phyloP scores from a whole-genome alignment of 2,329 filamentous ascomycete genomes.

The Neophaeococcomyces aloes region DNA sequence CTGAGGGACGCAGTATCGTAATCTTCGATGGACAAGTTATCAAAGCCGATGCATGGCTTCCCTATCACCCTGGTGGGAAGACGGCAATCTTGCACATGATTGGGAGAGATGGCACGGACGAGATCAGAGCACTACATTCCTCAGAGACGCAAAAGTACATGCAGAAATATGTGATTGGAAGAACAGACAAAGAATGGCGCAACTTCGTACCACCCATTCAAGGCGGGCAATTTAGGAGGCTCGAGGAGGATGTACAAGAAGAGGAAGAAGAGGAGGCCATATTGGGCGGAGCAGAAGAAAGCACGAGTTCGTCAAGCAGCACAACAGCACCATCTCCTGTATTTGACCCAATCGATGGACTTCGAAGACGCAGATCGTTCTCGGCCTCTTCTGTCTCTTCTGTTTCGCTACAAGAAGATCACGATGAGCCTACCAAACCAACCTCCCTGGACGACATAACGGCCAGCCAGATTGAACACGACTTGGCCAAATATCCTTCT shows the following conservation, averaged over 20 bases:
- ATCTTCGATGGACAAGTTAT: conserved; percentile 73
- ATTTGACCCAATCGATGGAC: conserved; percentile 48
- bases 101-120: conserved; percentile 85
- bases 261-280: conserved; percentile 22
- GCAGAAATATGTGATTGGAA: conserved; percentile 72
- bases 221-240: conserved; percentile 60
- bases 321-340: conserved; percentile 53
- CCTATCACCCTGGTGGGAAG: conserved; percentile 83
- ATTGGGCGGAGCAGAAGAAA: not conserved
- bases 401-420: conserved; percentile 31
- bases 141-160: conserved; percentile 63
- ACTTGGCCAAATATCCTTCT: conserved; percentile 57
- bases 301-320: conserved; percentile 17
- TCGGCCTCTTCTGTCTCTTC: conserved; percentile 49
- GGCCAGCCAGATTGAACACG: conserved; percentile 11
- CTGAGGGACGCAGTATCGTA: conserved; percentile 66
- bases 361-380: conserved; percentile 5
- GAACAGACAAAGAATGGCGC: conserved; percentile 67
- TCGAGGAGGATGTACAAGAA: conserved; percentile 29
- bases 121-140: conserved; percentile 82
- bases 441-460: conserved; percentile 13
- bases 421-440: conserved; percentile 13
- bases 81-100: conserved; percentile 90
- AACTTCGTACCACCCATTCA: conserved; percentile 91
- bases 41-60: conserved; percentile 79